Percentiles rank a stretch among this genome's conserved stretches.
These are phyloP conservation scores for Sonneratia caseolaris DNA, from an alignment of 345 rosid species.

Conservation along the genomic window DNA sequence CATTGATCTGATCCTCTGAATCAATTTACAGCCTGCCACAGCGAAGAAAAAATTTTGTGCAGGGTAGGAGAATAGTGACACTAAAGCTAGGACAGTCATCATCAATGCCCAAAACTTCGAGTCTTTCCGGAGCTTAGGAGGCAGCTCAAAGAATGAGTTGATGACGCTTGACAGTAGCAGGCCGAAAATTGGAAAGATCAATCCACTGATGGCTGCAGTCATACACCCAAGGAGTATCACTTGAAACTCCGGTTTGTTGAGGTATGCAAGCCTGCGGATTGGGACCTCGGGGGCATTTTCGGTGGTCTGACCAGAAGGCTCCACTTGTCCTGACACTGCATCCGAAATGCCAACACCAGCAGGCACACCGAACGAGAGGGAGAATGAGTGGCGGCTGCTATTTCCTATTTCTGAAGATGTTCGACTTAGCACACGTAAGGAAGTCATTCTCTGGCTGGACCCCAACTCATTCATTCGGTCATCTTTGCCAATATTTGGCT, in stretches of 20 bases:
- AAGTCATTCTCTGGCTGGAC: slow-evolving; percentile 33
- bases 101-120: slow-evolving; percentile 62
- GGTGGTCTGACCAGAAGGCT: slow-evolving; percentile 6
- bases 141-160: slow-evolving; percentile 47
- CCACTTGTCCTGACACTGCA: slow-evolving; percentile 18
- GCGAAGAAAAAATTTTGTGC: slow-evolving; percentile 47
- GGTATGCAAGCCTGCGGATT: slow-evolving; percentile 43
- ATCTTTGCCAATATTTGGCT: slow-evolving; percentile 26
- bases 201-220: slow-evolving; percentile 42
- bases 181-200: slow-evolving; percentile 50
- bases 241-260: slow-evolving; percentile 79
- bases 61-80: slow-evolving; percentile 38
- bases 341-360: slow-evolving; percentile 29
- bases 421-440: slow-evolving; percentile 39
- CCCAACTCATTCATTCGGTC: slow-evolving; percentile 13
- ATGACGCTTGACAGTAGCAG: slow-evolving; percentile 42
- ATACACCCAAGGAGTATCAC: slow-evolving; percentile 47
- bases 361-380: slow-evolving; percentile 47
- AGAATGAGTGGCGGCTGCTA: slow-evolving; percentile 50
- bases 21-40: slow-evolving; percentile 56
- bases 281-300: slow-evolving; percentile 35
- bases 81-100: slow-evolving; percentile 49
- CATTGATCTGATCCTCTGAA: slow-evolving; percentile 52
- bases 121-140: slow-evolving; percentile 45
- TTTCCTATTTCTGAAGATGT: slow-evolving; percentile 51